Evolutionary conservation across 78 protist species (phyloP).

Genomic region (Reticulomyxa filosa): DNA sequence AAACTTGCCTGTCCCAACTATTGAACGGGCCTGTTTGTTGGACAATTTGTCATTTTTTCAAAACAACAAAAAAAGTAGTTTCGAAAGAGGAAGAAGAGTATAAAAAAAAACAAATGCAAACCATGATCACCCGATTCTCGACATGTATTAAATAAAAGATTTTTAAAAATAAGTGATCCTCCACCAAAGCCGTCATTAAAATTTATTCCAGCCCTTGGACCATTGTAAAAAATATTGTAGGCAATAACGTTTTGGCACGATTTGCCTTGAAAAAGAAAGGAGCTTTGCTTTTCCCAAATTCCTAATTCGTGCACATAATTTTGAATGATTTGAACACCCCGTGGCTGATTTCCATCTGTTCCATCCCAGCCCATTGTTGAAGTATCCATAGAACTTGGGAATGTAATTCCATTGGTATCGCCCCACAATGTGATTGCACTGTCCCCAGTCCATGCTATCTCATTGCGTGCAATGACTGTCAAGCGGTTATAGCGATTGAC

Average conservation of each 20-base stretch:
- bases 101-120: neutral
- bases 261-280: slow-evolving; percentile 11
- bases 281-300: slow-evolving; percentile 14
- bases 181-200: slow-evolving; percentile 33
- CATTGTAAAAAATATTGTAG: slow-evolving; percentile 20
- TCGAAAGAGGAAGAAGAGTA: neutral
- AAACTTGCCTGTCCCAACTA: slow-evolving; percentile 30
- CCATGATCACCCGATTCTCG: slow-evolving; percentile 31
- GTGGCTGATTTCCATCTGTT: slow-evolving; percentile 9
- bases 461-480: neutral
- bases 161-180: neutral
- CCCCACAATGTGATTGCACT: neutral
- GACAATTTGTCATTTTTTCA: too few relatives aligned
- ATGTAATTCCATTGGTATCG: too few relatives aligned
- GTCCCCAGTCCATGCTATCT: neutral
- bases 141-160: slow-evolving; percentile 12
- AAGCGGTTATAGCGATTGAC: neutral
- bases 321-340: neutral
- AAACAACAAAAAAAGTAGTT: neutral
- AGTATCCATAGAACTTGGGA: too few relatives aligned
- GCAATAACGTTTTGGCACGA: slow-evolving; percentile 6
- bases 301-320: slow-evolving; percentile 20
- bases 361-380: slow-evolving; percentile 16
- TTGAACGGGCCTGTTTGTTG: slow-evolving; percentile 17
- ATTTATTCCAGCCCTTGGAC: slow-evolving; percentile 29